These are phyloP conservation scores for Fraxinus sp. DNA, from an alignment of 305 asterid species.

Conservation along the genomic window DNA sequence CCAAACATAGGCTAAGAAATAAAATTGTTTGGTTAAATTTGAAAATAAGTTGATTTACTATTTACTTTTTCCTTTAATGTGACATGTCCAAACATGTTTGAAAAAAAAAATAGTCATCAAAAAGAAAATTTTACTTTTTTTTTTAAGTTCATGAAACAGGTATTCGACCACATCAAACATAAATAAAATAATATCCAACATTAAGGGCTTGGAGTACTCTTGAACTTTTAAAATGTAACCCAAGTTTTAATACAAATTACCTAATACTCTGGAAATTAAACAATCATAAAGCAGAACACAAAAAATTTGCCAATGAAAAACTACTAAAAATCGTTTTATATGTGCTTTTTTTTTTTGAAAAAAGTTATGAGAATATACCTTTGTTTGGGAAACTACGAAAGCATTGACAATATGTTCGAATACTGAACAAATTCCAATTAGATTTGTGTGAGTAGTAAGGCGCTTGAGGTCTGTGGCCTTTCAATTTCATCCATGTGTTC, in stretches of 20 bases:
- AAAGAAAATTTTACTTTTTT: background rate
- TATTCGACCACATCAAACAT: background rate
- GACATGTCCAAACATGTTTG: background rate
- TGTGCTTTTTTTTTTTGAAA: background rate
- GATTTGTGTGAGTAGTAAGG: background rate
- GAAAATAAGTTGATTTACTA: background rate
- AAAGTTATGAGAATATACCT: slow-evolving; percentile 10
- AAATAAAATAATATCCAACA: background rate
- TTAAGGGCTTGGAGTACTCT: background rate
- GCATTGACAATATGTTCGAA: slow-evolving; percentile 10
- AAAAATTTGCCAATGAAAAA: background rate
- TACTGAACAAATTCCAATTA: background rate
- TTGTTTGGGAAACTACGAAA: slow-evolving; percentile 16
- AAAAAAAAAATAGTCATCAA: background rate
- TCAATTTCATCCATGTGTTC: slow-evolving; percentile 16
- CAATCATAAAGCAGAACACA: background rate
- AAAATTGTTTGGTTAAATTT: background rate
- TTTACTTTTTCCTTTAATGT: background rate
- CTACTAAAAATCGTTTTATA: background rate
- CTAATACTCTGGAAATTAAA: background rate
- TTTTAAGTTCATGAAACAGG: background rate
- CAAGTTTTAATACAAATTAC: background rate
- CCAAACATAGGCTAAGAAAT: background rate
- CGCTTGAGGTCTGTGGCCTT: slow-evolving; percentile 14
- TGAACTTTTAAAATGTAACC: background rate